Evolutionary conservation across 106 monocot species (phyloP).

Genomic region (Acorus calamus): DNA sequence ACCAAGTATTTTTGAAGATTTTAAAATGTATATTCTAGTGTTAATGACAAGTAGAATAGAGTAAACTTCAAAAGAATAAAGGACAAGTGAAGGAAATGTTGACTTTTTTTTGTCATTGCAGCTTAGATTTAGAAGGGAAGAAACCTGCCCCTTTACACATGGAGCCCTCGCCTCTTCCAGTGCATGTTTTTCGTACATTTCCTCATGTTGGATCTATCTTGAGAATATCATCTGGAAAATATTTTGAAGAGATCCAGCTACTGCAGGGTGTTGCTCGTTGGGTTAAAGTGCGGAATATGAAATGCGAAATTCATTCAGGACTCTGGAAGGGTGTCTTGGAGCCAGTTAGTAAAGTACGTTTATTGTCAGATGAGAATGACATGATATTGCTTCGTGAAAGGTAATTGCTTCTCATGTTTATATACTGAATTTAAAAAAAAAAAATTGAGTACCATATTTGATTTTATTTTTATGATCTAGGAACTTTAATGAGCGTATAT

Average conservation of each 20-base stretch:
- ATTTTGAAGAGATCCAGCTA: slow-evolving; percentile 22
- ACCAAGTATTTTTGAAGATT: too few species aligned
- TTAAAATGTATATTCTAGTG: too few species aligned
- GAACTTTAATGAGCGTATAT: slow-evolving; percentile 24
- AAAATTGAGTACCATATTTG: neutral
- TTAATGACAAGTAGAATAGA: too few species aligned
- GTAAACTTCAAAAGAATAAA: too few species aligned
- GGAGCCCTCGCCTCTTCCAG: slow-evolving; percentile 33
- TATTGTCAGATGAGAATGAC: slow-evolving; percentile 50
- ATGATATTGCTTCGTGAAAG: slow-evolving; percentile 32
- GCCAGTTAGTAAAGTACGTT: slow-evolving; percentile 28
- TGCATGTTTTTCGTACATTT: slow-evolving; percentile 31
- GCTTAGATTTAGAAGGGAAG: slow-evolving; percentile 33
- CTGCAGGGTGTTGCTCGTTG: slow-evolving; percentile 26
- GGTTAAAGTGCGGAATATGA: slow-evolving; percentile 55
- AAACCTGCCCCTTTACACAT: slow-evolving; percentile 25
- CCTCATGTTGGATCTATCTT: slow-evolving; percentile 56
- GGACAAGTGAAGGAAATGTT: neutral
- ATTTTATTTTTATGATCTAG: slow-evolving; percentile 12
- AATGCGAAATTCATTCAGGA: slow-evolving; percentile 39
- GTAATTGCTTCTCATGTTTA: slow-evolving; percentile 23
- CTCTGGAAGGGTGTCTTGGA: slow-evolving; percentile 56
- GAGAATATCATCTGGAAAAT: slow-evolving; percentile 21
- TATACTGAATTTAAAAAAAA: neutral
- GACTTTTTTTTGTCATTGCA: slow-evolving; percentile 8